Base-by-base conservation (phyloP, 2,329 filamentous ascomycete species). In the Penicillium sp. region DNA sequence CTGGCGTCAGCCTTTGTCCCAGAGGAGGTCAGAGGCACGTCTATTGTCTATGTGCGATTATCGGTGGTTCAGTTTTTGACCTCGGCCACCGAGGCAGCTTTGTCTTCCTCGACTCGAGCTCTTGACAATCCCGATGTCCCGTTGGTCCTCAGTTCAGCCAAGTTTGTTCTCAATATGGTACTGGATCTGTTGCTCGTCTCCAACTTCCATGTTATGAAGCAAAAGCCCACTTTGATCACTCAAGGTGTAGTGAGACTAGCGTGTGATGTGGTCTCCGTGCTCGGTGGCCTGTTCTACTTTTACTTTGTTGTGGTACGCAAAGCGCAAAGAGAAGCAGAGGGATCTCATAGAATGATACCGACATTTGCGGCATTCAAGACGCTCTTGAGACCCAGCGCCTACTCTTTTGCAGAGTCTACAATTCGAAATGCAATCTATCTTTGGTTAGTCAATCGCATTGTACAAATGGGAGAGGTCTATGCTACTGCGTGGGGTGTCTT, bases 401-500 rank as follows among this genome's bases (percentile, higher is more conserved):
- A 79, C 34, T 84, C 80, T 0, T 81, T 88, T 35, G 39, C 67
- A 5, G 85, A 88, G 59, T 87, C 83, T 0, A 81, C 80, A 0
- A 66, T 87, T 4, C 74, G 85, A 5, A 89, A 88, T 52, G 75
- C 81, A 0, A 70, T 89, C 0, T 88, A 88, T 50, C 76, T 88
- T 0, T 88, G 84, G 84, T 72, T 88, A 0, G 76, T 88, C 0
- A 76, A 70, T 45, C 80, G 76, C 4, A 84, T 89, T 13, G 76
- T 88, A 0, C 68, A 76, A 0, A 71, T 88, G 49, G 83, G 84
- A 0, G 66, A 71, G 0, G 76, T 80, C 5, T 88, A 88, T 62
- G 81, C 83, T 0, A 88, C 84, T 0, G 83, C 84, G 0, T 89
- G 84, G 84, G 81, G 83, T 1, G 73, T 88, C 8, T 89, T 89